Conservation (phyloP, 768 basidiomycete genomes). For the Mycena belliarum region DNA sequence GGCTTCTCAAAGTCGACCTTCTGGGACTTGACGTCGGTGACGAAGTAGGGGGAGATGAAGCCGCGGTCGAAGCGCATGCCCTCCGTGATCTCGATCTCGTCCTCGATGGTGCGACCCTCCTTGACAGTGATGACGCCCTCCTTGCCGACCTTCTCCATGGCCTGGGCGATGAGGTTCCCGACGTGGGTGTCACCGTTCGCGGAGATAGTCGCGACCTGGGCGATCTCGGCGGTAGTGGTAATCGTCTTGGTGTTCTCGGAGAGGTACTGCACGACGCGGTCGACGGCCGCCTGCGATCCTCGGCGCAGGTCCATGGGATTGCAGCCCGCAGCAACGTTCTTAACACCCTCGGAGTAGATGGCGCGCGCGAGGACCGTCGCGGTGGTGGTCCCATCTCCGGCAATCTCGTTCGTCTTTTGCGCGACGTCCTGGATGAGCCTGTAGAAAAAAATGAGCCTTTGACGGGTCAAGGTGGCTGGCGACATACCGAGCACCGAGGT, state of each 20-base stretch:
- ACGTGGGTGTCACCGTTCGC: slow-evolving; percentile 83
- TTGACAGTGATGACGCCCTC: slow-evolving; percentile 99
- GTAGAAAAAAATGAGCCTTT: slow-evolving; percentile 6
- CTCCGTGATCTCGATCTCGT: slow-evolving; percentile 99
- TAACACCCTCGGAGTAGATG: slow-evolving; percentile 98
- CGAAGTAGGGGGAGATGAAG: slow-evolving; percentile 96
- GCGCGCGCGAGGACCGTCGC: slow-evolving; percentile 96
- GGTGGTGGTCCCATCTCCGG: slow-evolving; percentile 97
- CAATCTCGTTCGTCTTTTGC: slow-evolving; percentile 94
- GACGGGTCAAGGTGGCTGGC: not conserved
- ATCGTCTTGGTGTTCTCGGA: slow-evolving; percentile 87
- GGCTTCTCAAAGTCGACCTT: slow-evolving; percentile 98
- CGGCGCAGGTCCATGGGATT: slow-evolving; percentile 99
- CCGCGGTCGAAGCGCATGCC: slow-evolving; percentile 99
- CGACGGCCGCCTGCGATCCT: slow-evolving; percentile 96
- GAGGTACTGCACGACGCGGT: slow-evolving; percentile 91
- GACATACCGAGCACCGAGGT: slow-evolving; percentile 93
- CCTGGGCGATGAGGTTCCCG: slow-evolving; percentile 93
- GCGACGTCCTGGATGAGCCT: slow-evolving; percentile 96
- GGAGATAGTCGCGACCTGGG: slow-evolving; percentile 97
- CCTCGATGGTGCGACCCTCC: slow-evolving; percentile 96
- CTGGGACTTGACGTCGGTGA: slow-evolving; percentile 96
- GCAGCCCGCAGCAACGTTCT: slow-evolving; percentile 98
- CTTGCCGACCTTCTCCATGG: slow-evolving; percentile 99
- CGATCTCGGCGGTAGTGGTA: slow-evolving; percentile 96